Percentiles rank a stretch among this genome's conserved stretches.
Evolutionary conservation across 2,329 filamentous ascomycete species (phyloP).

Genomic region (Onygena corvina): DNA sequence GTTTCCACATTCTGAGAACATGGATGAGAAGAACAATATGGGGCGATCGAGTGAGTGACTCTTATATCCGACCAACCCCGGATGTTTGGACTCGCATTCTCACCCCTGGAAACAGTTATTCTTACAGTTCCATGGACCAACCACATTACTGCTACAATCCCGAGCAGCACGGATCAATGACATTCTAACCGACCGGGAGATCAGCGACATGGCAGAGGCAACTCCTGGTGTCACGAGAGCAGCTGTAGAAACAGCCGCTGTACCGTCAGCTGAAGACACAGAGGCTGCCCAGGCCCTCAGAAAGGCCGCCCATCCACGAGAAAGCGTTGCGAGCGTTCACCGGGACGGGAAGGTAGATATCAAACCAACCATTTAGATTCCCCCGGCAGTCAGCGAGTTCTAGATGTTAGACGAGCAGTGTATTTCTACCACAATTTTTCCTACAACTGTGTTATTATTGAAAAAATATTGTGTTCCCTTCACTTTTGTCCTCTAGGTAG

Average conservation of each 20-base stretch:
- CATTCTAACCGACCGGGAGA: constrained; percentile 60
- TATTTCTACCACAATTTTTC: neutral
- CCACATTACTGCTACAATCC: constrained; percentile 76
- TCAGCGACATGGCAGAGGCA: constrained; percentile 80
- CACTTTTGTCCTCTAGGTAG: too few species aligned
- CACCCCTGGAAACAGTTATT: constrained; percentile 48
- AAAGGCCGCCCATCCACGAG: constrained; percentile 1
- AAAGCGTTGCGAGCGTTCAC: constrained; percentile 10
- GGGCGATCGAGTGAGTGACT: constrained; percentile 60
- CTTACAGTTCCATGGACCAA: constrained; percentile 76
- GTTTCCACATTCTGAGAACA: constrained; percentile 59
- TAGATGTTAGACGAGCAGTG: neutral
- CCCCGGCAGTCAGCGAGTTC: neutral
- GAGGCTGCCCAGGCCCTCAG: constrained; percentile 11
- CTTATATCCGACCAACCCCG: neutral
- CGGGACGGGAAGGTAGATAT: constrained; percentile 14
- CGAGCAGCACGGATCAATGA: constrained; percentile 70
- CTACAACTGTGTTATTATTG: neutral
- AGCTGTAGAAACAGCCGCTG: constrained; percentile 38
- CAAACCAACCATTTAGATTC: neutral
- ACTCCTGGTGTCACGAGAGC: constrained; percentile 58
- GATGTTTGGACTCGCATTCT: neutral
- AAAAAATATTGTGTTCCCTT: neutral
- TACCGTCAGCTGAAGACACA: constrained; percentile 22
- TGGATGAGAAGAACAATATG: constrained; percentile 72